phyloP scores from a whole-genome alignment of 495 filamentous ascomycete species.

The Hyaloscypha bicolor region DNA sequence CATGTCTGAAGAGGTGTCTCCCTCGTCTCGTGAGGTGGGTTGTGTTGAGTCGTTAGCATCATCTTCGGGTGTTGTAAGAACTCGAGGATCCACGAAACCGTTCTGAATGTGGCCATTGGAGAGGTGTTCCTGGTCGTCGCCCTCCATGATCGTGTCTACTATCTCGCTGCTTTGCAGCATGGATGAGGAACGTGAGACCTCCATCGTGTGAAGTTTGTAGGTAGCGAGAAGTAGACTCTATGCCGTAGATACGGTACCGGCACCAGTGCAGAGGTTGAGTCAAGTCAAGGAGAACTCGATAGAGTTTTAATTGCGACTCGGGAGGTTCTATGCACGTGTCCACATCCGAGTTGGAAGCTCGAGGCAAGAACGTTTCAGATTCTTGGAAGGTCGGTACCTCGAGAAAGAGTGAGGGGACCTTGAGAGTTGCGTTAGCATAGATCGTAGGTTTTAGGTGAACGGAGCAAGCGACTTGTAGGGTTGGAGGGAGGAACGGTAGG shows the following conservation, averaged over 20 bases:
- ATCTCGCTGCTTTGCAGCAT: conserved; percentile 25
- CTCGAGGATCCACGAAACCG: conserved; percentile 30
- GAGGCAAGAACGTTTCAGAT: not conserved
- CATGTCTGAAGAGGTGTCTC: not conserved
- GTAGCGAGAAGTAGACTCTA: not conserved
- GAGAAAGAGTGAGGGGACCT: not conserved
- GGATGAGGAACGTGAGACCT: conserved; percentile 3
- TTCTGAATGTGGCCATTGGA: conserved; percentile 22
- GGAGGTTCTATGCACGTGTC: no score
- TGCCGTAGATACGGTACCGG: no score
- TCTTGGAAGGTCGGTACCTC: not conserved
- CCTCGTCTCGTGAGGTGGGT: conserved; percentile 7
- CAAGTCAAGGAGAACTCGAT: no score
- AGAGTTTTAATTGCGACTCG: no score
- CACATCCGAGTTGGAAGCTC: not conserved
- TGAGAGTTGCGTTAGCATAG: not conserved
- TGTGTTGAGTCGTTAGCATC: conserved; percentile 10
- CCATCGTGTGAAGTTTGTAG: conserved; percentile 1
- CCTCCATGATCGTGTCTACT: conserved; percentile 24
- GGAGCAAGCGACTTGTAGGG: not conserved
- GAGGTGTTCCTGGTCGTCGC: not conserved
- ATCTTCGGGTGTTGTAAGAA: conserved; percentile 12
- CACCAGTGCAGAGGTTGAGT: no score
- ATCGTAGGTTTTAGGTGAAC: not conserved
- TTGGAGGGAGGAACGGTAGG: not conserved